Evolutionary conservation across 2,329 filamentous ascomycete genomes (phyloP).

Genomic region (Atkinsonella hypoxylon): DNA sequence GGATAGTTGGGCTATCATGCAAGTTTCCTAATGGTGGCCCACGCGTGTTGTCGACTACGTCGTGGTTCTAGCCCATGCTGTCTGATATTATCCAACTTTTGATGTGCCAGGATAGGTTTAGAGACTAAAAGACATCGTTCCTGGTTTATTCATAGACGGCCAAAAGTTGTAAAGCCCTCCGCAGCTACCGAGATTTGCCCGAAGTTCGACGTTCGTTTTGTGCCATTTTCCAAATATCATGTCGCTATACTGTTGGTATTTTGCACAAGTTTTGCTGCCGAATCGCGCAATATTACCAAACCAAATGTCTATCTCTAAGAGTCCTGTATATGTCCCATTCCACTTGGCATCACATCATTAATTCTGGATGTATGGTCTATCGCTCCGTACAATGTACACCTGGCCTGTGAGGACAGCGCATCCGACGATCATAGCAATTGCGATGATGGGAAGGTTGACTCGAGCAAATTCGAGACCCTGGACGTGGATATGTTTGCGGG

Average conservation of each 20-base stretch:
- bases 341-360: neutral
- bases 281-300: too few relatives aligned
- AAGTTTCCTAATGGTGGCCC: too few relatives aligned
- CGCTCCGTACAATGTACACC: slow-evolving; percentile 40
- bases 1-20: too few relatives aligned
- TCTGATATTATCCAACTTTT: too few relatives aligned
- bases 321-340: neutral
- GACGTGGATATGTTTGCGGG: slow-evolving; percentile 55
- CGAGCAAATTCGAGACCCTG: slow-evolving; percentile 52
- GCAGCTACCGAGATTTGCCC: neutral
- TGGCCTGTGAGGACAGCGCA: slow-evolving; percentile 49
- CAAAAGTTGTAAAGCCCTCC: neutral
- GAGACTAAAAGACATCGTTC: neutral
- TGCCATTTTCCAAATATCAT: neutral
- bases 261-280: neutral
- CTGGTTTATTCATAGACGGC: neutral
- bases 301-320: neutral
- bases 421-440: slow-evolving; percentile 54
- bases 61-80: too few relatives aligned
- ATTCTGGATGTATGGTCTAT: slow-evolving; percentile 5
- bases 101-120: neutral
- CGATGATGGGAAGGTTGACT: slow-evolving; percentile 59
- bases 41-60: too few relatives aligned
- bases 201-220: neutral
- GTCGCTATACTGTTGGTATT: neutral